Evolutionary conservation across 2,329 filamentous ascomycete genomes (phyloP), one percentile per base, ranked within the genome.

Genomic region (Aspergillus brunneoviolaceus): DNA sequence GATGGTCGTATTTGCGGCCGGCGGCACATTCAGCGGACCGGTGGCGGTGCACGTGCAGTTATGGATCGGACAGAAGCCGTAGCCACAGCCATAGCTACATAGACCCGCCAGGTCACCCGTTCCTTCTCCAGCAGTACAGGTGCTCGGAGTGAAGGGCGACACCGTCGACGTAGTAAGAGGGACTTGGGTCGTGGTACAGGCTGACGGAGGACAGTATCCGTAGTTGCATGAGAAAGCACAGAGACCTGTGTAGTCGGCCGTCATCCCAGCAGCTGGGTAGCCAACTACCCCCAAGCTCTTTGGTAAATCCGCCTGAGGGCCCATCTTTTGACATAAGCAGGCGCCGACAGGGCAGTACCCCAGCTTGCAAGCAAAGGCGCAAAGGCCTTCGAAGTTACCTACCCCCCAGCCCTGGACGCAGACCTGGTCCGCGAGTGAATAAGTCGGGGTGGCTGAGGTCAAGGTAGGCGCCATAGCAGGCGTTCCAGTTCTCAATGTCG

Each of bases 191-290:
- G 60, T 60, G 5, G 60, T 55, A 19, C 63, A 66, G 25, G 52
- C 55, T 0, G 19, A 19, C 5, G 39, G 21, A 4, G 59, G 60
- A 42, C 64, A 66, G 33, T 57, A 60, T 1, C 64, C 59, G 33
- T 58, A 49, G n/a, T 58, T 59, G 49, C 62, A 66, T 4, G 33
- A 33, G 29, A 63, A 65, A 27, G 23, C 25, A 31, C 64, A 63
- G 14, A 65, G 59, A 16, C 64, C 64, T 16, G n/a, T 55, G 21
- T 65, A 66, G 35, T 51, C 61, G 27, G 57, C 49, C 2, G 33
- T 51, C 23, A 58, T 51, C 1, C 63, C 60, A 12, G 61, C 58
- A 21, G 56, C 49, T 2, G 64, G 63, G 39, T 60, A 65, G 12
- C 61, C 63, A 0, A 25, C 2, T 1, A 55, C 33, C 1, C 60